Conservation (phyloP, 495 filamentous ascomycete genomes). For the Thermothielavioides terrestris region DNA sequence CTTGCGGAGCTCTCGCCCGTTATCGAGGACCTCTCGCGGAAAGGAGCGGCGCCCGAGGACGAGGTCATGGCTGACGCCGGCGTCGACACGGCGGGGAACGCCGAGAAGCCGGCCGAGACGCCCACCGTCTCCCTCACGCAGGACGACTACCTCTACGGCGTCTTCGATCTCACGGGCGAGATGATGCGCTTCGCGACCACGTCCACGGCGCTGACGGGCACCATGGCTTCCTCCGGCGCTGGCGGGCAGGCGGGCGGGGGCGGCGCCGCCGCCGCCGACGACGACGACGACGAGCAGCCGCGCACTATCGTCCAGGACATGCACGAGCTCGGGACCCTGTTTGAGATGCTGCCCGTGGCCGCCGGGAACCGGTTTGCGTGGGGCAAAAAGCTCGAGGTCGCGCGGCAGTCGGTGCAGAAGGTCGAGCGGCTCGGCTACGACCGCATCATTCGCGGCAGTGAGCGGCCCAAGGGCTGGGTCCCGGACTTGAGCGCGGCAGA, state of each 20-base stretch:
- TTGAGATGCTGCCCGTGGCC: conserved; percentile 60
- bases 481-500: conserved; percentile 55
- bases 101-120: conserved; percentile 16
- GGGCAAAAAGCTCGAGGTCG: conserved; percentile 75
- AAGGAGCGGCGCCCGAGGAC: conserved; percentile 18
- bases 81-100: conserved; percentile 2
- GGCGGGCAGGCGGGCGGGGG: background rate
- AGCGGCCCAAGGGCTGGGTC: conserved; percentile 86
- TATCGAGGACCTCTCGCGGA: conserved; percentile 31
- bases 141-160: conserved; percentile 81
- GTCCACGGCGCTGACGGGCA: conserved; percentile 56
- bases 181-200: conserved; percentile 94
- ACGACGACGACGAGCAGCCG: conserved; percentile 11
- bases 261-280: conserved; percentile 1
- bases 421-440: conserved; percentile 87
- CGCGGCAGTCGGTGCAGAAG: conserved; percentile 83
- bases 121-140: conserved; percentile 53
- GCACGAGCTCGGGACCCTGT: conserved; percentile 58
- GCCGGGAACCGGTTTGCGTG: conserved; percentile 33
- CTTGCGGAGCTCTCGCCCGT: conserved; percentile 45
- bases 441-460: conserved; percentile 72
- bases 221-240: no score
- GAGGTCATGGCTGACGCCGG: conserved; percentile 19
- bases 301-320: conserved; percentile 67
- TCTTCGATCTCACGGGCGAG: conserved; percentile 90